phyloP scores from a whole-genome alignment of 2,329 filamentous ascomycete species.

The Epichloe amarillans region DNA sequence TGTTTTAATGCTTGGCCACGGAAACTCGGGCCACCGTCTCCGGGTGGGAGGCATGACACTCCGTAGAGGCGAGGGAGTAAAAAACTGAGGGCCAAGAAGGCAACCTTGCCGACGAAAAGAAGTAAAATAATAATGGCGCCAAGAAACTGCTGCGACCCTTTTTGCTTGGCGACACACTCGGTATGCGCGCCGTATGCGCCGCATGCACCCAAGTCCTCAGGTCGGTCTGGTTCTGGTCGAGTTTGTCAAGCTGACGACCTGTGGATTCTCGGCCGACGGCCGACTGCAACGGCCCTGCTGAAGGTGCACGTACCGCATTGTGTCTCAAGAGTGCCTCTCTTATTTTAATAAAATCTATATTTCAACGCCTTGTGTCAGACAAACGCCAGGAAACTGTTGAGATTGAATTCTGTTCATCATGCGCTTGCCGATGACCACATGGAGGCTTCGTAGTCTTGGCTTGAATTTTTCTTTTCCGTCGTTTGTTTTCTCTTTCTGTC shows the following conservation, averaged over 20 bases:
- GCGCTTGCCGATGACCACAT: too few species aligned
- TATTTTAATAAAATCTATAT: background rate
- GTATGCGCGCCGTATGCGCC: too few species aligned
- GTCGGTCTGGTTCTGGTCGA: too few species aligned
- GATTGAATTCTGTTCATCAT: too few species aligned
- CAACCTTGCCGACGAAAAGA: too few species aligned
- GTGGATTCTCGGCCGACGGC: background rate
- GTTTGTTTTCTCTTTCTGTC: background rate
- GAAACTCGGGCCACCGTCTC: background rate
- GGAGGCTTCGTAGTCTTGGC: background rate
- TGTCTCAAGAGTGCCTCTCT: background rate
- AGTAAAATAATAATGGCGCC: too few species aligned
- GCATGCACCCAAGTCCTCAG: too few species aligned
- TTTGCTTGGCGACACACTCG: too few species aligned
- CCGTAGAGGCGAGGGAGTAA: too few species aligned
- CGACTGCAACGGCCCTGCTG: background rate
- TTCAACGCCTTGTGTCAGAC: background rate
- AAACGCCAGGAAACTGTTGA: background rate
- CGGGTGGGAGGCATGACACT: background rate
- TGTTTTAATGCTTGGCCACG: background rate
- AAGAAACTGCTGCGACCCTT: too few species aligned
- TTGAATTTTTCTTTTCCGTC: background rate
- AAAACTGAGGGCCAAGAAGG: too few species aligned
- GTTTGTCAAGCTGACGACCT: too few species aligned
- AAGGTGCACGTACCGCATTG: conserved; percentile 1